A percentile compares a stretch with the other conserved stretches of the same genome.
phyloP scores from a whole-genome alignment of 768 basidiomycete species.

The Russula earlei region DNA sequence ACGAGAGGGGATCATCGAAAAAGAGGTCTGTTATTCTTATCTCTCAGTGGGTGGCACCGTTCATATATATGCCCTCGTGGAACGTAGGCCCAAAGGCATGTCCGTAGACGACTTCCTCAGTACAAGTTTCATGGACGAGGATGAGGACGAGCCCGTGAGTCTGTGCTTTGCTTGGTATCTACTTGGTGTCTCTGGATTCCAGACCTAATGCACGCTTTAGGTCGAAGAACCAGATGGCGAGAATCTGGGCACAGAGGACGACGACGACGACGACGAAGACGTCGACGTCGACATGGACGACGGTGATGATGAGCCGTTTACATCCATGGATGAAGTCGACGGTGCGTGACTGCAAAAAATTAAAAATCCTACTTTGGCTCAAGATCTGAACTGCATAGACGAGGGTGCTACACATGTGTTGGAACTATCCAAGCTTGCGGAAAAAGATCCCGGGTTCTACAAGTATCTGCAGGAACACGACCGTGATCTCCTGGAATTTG shows the following conservation, averaged over 20 bases:
- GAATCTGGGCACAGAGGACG: constrained; percentile 31
- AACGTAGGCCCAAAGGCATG: constrained; percentile 40
- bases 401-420: constrained; percentile 67
- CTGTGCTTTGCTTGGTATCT: no score
- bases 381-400: constrained; percentile 31
- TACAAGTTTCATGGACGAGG: constrained; percentile 62
- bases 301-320: constrained; percentile 60
- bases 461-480: constrained; percentile 97
- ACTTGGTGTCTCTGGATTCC: neutral
- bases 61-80: neutral
- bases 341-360: constrained; percentile 29
- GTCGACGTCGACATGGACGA: constrained; percentile 36
- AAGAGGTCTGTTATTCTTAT: constrained; percentile 8
- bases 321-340: constrained; percentile 71
- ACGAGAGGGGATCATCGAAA: constrained; percentile 22
- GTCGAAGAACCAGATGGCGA: constrained; percentile 29
- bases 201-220: constrained; percentile 6
- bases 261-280: constrained; percentile 33
- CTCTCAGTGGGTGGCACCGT: neutral
- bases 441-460: constrained; percentile 99
- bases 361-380: constrained; percentile 6
- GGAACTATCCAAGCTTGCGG: constrained; percentile 80
- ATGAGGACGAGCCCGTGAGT: constrained; percentile 41
- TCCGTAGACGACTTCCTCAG: constrained; percentile 71
- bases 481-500: constrained; percentile 77